Evolutionary conservation across 2,329 filamentous ascomycete species (phyloP), one percentile per base, ranked within the genome.

Genomic region (Ophiocordyceps sinensis): DNA sequence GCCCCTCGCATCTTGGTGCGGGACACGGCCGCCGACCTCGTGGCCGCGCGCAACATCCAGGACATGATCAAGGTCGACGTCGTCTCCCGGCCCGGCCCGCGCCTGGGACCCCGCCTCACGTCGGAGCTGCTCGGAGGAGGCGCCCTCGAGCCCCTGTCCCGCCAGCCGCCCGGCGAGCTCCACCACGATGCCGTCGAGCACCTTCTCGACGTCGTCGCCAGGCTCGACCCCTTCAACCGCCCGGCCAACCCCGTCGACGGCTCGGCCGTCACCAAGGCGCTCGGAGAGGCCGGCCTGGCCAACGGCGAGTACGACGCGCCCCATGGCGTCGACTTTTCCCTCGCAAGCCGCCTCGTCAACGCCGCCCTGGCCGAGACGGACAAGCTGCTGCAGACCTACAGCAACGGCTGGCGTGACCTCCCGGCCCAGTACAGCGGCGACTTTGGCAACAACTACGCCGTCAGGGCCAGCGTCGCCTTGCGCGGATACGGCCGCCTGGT

Each of bases 41-140:
- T 32, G 2, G 41, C 35, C 11, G 43, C 36, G 12, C 41, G 28
- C 26, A 29, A 26, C 12, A 28, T 40, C 19, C 43, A 45, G 30
- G 34, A 13, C 10, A 12, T 28, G 23, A 40, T 41, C 15, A 13
- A 28, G 14, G n/a, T 45, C 3, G 28, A 28, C 5, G 14, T 23
- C 13, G 32, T 35, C 9, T 38, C 19, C 11, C 38, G 41, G 5
- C n/a, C 23, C 11, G 32, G 37, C 8, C 10, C 19, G 19, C 28
- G 15, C 7, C n/a, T 37, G 9, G 40, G 26, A 5, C 40, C 40
- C 0, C 9, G 19, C 2, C 40, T 41, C 15, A 37, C 40, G 3
- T 2, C 12, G 7, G 9, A 32, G 17, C 28, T 41, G 35, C 29
- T 41, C 6, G 40, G 40, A 7, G n/a, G 34, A 7, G 36, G 40